A percentile compares a stretch with the other conserved stretches of the same genome.
These are phyloP conservation scores for Entomortierella chlamydospora DNA, from an alignment of 192 early-diverging fungal species.

Conservation along the genomic window DNA sequence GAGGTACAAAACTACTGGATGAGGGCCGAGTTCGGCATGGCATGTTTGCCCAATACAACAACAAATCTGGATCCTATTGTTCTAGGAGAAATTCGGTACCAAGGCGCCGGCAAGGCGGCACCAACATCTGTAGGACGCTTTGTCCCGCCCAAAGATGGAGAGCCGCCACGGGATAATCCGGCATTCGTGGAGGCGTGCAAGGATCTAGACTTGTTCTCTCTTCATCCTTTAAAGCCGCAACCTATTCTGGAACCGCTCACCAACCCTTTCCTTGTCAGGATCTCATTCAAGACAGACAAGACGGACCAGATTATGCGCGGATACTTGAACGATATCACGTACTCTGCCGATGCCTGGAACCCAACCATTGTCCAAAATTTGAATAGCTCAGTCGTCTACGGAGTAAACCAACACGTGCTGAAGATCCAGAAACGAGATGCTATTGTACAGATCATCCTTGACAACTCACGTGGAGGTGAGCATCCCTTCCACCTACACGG, in stretches of 20 bases:
- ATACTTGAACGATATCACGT: conserved; percentile 22
- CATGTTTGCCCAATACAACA: conserved; percentile 38
- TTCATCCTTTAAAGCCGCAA: conserved; percentile 33
- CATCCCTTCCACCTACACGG: conserved; percentile 63
- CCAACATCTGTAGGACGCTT: conserved; percentile 37
- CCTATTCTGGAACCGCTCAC: conserved; percentile 42
- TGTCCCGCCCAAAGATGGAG: conserved; percentile 1
- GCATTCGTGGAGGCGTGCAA: conserved; percentile 39
- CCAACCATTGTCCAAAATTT: conserved; percentile 51
- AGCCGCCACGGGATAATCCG: conserved; percentile 11
- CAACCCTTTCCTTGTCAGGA: conserved; percentile 27
- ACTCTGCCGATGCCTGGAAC: conserved; percentile 30
- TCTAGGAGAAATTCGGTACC: conserved; percentile 56
- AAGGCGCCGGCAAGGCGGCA: conserved; percentile 43
- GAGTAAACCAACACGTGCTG: conserved; percentile 27
- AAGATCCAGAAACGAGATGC: conserved; percentile 24
- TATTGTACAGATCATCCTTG: conserved; percentile 46
- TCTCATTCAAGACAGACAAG: conserved; percentile 17
- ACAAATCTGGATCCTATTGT: conserved; percentile 44
- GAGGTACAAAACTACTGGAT: conserved; percentile 59
- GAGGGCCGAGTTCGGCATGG: conserved; percentile 53
- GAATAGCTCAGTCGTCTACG: conserved; percentile 23
- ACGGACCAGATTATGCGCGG: conserved; percentile 24
- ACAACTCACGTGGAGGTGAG: conserved; percentile 21
- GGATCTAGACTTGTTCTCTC: conserved; percentile 32